A percentile compares a stretch with the other conserved stretches of the same genome.
Conservation (phyloP, 2,329 filamentous ascomycete genomes). For the Thyridium curvatum region DNA sequence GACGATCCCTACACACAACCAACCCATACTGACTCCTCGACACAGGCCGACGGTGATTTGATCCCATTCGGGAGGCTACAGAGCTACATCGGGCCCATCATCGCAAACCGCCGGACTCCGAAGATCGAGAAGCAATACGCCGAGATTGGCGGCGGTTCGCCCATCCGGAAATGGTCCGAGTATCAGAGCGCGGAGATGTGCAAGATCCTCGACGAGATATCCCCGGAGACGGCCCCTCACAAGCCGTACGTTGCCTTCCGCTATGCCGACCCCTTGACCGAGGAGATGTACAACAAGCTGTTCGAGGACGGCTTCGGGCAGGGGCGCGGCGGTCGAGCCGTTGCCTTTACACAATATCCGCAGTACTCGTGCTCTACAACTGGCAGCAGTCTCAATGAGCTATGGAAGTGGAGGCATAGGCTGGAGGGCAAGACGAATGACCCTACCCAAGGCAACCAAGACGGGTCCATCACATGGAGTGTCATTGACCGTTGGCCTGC, state of each 20-base stretch:
- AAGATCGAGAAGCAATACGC: constrained; percentile 97
- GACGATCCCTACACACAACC: background rate
- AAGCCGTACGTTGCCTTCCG: constrained; percentile 97
- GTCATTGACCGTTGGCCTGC: constrained; percentile 97
- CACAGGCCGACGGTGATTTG: constrained; percentile 80
- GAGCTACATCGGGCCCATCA: constrained; percentile 81
- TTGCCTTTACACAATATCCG: constrained; percentile 97
- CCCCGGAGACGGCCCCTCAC: constrained; percentile 89
- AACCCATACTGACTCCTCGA: background rate
- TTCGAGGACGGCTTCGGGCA: constrained; percentile 85
- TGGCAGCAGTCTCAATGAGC: constrained; percentile 88
- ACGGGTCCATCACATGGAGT: constrained; percentile 84
- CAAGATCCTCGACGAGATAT: constrained; percentile 87
- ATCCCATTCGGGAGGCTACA: constrained; percentile 94
- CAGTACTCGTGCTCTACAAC: constrained; percentile 98
- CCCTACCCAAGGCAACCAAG: constrained; percentile 16
- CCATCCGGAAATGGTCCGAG: constrained; percentile 97
- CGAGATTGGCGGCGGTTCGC: constrained; percentile 93
- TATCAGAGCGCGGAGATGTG: constrained; percentile 93
- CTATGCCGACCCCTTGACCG: constrained; percentile 88
- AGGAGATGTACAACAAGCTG: constrained; percentile 82
- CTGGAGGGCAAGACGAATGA: constrained; percentile 69
- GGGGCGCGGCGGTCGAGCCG: constrained; percentile 84
- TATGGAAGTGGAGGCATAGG: constrained; percentile 94
- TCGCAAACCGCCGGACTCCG: constrained; percentile 79